Evolutionary conservation across 352 stramenopile species (phyloP).

Genomic region (Blastocystis sp.): DNA sequence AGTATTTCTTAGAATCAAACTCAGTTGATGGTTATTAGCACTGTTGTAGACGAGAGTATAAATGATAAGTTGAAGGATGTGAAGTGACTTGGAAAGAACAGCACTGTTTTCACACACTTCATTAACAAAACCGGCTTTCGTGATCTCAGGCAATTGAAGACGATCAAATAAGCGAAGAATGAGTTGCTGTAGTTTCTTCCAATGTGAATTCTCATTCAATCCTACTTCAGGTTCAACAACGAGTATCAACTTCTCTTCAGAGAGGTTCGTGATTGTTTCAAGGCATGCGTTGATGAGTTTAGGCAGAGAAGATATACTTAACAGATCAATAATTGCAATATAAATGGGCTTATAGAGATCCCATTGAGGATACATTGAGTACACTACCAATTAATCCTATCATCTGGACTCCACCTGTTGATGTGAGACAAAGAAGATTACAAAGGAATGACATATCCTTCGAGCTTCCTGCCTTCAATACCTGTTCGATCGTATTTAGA

Average conservation of each 20-base stretch:
- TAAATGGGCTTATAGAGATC: not conserved
- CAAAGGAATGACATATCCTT: not conserved
- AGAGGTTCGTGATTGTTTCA: not conserved
- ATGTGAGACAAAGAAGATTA: not conserved
- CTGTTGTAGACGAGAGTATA: conserved; percentile 50
- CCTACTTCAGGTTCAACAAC: not conserved
- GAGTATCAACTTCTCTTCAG: not conserved
- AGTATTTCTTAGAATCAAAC: conserved; percentile 2
- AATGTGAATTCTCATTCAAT: not conserved
- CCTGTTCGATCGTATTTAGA: not conserved
- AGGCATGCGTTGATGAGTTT: not conserved
- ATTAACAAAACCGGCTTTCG: not conserved
- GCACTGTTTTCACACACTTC: conserved; percentile 8
- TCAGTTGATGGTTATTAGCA: conserved; percentile 24
- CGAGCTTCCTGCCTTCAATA: not conserved
- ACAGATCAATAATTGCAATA: not conserved
- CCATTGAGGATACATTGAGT: conserved; percentile 27
- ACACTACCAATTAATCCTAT: not conserved
- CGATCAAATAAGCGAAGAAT: conserved; percentile 32
- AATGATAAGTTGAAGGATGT: not conserved
- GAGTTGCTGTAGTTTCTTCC: not conserved
- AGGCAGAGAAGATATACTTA: not conserved
- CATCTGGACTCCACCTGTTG: not conserved
- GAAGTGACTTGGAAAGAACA: conserved; percentile 5
- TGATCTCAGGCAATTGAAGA: conserved; percentile 5